Base-by-base conservation (phyloP, 192 early-diverging fungal genomes). In the Obelidium mucronatum region DNA sequence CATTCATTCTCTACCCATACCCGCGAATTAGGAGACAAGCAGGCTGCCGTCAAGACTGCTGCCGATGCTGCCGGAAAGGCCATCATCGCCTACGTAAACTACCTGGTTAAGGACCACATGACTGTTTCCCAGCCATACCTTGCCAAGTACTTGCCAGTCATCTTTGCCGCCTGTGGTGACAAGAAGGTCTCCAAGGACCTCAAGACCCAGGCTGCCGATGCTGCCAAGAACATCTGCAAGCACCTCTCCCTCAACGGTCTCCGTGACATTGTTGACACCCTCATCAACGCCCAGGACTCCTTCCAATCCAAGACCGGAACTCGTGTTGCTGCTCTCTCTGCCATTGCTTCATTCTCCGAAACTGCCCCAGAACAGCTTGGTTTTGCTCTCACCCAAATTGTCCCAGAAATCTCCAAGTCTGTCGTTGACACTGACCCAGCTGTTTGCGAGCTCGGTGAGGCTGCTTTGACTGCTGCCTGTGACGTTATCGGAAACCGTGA, bases 371-470 rank as follows among this genome's bases (percentile, higher is more conserved):
- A 76, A 75, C 87, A 88, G 72, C 80, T 87, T 40, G 79, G 76
- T 63, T 69, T 77, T 24, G 73, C 73, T 59, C 74, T 88, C 13
- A 82, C 85, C 37, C 83, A 90, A 52, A 89, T 94, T 72, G 86
- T 93, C 39, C 92, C 92, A 54, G 82, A 85, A 64, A 86, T 94
- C 76, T 91, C 89, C 55, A 88, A 91, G 73, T 85, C 85, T 65
- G 92, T 94, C 88, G 92, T 92, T 89, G 93, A 93, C 82, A 92
- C 92, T 68, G 94, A 94, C 85, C 84, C 90, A 54, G 91, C 92
- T 76, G 87, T 89, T 78, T 78, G 81, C 30, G 81, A 92, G 80
- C 85, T 91, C 59, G 80, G 81, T 68, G 79, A 66, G 58, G 87
- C 92, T 62, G 93, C 92, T 54, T 91, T 93, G 85, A 88, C 82